Evolutionary conservation across 2,329 filamentous ascomycete species (phyloP), one percentile per base, ranked within the genome.

Genomic region (Niveomyces coronatus): DNA sequence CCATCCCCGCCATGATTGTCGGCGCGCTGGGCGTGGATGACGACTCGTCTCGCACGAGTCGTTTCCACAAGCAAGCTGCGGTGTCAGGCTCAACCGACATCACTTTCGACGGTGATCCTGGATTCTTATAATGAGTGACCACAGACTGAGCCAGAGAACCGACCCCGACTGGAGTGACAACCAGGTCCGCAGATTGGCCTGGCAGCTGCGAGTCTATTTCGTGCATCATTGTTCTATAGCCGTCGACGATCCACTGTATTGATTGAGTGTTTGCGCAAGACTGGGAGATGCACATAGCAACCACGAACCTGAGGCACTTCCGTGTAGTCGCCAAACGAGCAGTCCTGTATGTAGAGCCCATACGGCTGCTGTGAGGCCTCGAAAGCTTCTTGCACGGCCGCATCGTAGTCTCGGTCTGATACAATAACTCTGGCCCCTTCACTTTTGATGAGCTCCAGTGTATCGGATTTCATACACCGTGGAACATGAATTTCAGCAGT

Each of bases 1-100:
- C 76, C 62, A 87, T 72, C 0, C 82, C 82, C 27, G 70, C 68
- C 81, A 87, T 86, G 47, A 84, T 84, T 0, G 79, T 85, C 3
- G 71, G 59, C 0, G 61, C 63, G 0, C 79, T 84, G 7, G 54
- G 41, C 1, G 82, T 65, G 0, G 69, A 54, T 0, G 62, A 64
- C 3, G 67, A 56, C 24, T 65, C 48, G 0, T 71, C 74, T 0
- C 54, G 56, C 14, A 63, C 53, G 2, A 82, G 54, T 23, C 71
- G 76, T 24, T 65, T 63, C 41, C 65, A 65, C 7, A 83, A 54
- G 44, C 73, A 79, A 0, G 75, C 68, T 0, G 71, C 82, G 0
- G 71, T 74, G 14, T 79, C 74, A 0, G 83, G 76, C 53, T 89
- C 85, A 0, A 86, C 83, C 0, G 77, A 63, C 3, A 86, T 49